Evolutionary conservation across 164 flowering plant genomes (phyloP), one percentile per base, ranked within the genome.

Genomic region (Vitis riparia): DNA sequence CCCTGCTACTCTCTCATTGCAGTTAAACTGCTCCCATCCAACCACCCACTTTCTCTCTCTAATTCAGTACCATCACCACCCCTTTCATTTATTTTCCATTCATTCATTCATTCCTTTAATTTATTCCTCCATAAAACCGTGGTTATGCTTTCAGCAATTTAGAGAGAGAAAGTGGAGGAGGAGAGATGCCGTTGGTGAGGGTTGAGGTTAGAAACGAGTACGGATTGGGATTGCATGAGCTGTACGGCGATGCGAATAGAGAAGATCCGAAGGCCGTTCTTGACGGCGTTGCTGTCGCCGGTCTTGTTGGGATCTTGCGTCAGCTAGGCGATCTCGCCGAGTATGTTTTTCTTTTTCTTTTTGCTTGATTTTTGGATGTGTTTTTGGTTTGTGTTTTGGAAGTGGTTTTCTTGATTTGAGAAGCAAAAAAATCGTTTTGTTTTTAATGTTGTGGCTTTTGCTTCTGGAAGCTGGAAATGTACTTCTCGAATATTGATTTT

Each of bases 311-410:
- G 77, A 81, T 96, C 86, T 77, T 96, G 79, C 88, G 98, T 16
- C 99, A 92, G 73, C 72, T 96, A 23, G 98, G 97, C 30, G 97
- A 96, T 86, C 94, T 93, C 3, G 91, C 97, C 50, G 93, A 96
- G 99, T 96, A 81, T 67, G 91, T 82, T 59, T 72, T 62, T 32
- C 13, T 15, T 19, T 51, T 30, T 37, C 62, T 47, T 10, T 51
- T 10, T 49, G 65, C 52, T 53, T 51, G n/a, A 49, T 51, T 27
- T 50, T 37, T 51, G 4, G 10, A 14, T 32, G 9, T 23, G 50
- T 23, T n/a, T 19, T 71, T 56, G n/a, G 16, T 51, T 52, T 59
- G 52, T 13, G 3, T 64, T 12, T 27, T 37, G 44, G 44, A 37
- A 5, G 4, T 55, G 50, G 23, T 17, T 48, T 50, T 29, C 55